These are phyloP conservation scores for Drosera capensis DNA, from an alignment of 148 eudicot genomes.

Conservation along the genomic window DNA sequence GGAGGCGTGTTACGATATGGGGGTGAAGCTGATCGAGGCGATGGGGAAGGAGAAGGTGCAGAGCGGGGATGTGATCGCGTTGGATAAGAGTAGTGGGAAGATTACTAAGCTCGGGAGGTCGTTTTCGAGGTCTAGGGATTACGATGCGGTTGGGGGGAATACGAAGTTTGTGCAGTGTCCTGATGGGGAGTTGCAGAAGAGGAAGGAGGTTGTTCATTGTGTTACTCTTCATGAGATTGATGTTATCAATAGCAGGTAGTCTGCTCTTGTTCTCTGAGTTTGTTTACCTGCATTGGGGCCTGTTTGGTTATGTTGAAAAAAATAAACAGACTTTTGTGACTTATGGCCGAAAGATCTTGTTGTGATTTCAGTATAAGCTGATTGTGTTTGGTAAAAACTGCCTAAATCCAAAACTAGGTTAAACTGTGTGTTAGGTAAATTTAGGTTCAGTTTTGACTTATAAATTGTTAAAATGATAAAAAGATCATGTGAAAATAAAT, in stretches of 20 bases:
- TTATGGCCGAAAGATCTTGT: neutral
- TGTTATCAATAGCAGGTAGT: constrained; percentile 92
- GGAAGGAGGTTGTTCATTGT: constrained; percentile 94
- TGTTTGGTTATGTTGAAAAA: neutral
- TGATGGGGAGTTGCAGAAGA: constrained; percentile 95
- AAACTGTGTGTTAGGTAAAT: too few species aligned
- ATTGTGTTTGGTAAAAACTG: neutral
- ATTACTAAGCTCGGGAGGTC: constrained; percentile 81
- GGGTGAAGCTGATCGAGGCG: constrained; percentile 87
- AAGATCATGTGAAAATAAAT: too few species aligned
- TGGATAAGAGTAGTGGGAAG: constrained; percentile 82
- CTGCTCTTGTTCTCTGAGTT: neutral
- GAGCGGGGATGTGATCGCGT: constrained; percentile 88
- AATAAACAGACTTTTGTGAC: neutral
- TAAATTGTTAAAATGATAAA: too few species aligned
- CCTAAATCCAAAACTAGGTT: neutral
- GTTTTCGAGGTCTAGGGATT: constrained; percentile 83
- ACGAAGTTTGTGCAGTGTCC: constrained; percentile 95
- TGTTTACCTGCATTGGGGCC: neutral
- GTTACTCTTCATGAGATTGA: constrained; percentile 95
- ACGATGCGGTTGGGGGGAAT: constrained; percentile 79
- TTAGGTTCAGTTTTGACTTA: too few species aligned
- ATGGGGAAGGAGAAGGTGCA: constrained; percentile 87
- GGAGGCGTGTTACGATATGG: constrained; percentile 92
- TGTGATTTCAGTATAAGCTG: neutral